Evolutionary conservation across 2,329 filamentous ascomycete species (phyloP).

Genomic region (Calonectria pseudoturangicola): DNA sequence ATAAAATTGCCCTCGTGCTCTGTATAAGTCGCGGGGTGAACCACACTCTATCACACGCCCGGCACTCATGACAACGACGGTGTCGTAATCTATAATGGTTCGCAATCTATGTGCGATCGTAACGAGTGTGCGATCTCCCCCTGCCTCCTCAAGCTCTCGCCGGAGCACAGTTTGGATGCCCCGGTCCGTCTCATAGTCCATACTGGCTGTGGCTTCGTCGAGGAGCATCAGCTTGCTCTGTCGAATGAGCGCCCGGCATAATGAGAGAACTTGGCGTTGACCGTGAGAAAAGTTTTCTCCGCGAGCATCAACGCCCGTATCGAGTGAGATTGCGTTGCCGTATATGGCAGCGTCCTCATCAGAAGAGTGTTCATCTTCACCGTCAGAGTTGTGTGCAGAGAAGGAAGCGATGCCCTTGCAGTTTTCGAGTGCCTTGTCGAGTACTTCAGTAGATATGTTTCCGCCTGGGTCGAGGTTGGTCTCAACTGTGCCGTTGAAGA

Average conservation of each 20-base stretch:
- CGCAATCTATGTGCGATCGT: conserved; percentile 75
- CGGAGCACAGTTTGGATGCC: conserved; percentile 73
- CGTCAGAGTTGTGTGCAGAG: conserved; percentile 62
- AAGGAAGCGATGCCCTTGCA: conserved; percentile 77
- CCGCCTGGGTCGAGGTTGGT: conserved; percentile 80
- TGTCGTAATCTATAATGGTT: conserved; percentile 77
- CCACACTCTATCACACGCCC: conserved; percentile 73
- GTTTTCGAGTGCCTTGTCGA: conserved; percentile 76
- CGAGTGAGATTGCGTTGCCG: conserved; percentile 58
- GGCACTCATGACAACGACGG: conserved; percentile 73
- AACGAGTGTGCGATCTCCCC: conserved; percentile 70
- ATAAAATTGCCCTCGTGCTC: conserved; percentile 67
- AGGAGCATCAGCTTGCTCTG: conserved; percentile 73
- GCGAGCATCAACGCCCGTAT: conserved; percentile 69
- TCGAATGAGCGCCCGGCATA: conserved; percentile 73
- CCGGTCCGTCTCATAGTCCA: conserved; percentile 75
- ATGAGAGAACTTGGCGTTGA: conserved; percentile 75
- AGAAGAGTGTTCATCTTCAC: conserved; percentile 50
- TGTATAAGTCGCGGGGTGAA: conserved; percentile 68
- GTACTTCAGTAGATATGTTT: conserved; percentile 69
- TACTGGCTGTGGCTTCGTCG: conserved; percentile 76
- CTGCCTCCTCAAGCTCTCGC: conserved; percentile 66
- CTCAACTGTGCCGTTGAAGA: conserved; percentile 72
- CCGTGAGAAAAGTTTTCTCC: conserved; percentile 75
- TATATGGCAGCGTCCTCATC: conserved; percentile 27